These are phyloP conservation scores for Pseudogymnoascus sp. DNA, from an alignment of 2,329 filamentous ascomycete genomes.

Conservation along the genomic window DNA sequence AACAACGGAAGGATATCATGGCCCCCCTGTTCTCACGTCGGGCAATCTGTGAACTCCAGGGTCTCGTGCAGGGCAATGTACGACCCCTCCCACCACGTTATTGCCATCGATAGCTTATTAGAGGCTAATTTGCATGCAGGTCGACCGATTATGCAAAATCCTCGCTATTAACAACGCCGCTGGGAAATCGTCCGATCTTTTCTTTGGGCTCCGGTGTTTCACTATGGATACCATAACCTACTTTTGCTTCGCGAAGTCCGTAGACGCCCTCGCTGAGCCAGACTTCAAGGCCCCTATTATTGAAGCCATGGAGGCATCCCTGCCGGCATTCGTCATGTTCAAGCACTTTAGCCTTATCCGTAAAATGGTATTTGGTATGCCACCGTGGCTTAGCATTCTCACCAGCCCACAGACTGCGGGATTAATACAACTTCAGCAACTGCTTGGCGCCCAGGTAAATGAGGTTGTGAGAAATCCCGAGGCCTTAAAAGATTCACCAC, in stretches of 20 bases:
- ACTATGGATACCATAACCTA: conserved; percentile 33
- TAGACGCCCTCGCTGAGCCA: conserved; percentile 32
- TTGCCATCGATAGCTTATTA: background rate
- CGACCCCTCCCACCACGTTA: background rate
- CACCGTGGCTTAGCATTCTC: conserved; percentile 19
- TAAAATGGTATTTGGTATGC: conserved; percentile 20
- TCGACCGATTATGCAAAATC: conserved; percentile 27
- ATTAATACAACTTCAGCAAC: conserved; percentile 16
- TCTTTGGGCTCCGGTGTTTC: conserved; percentile 30
- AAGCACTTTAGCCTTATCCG: conserved; percentile 31
- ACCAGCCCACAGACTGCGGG: conserved; percentile 20
- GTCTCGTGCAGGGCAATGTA: conserved; percentile 31
- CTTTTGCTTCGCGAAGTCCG: conserved; percentile 35
- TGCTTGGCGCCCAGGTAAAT: conserved; percentile 18
- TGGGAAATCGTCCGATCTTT: conserved; percentile 25
- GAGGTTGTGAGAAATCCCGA: conserved; percentile 17
- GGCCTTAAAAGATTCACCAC: conserved; percentile 22
- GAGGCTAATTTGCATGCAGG: conserved; percentile 15
- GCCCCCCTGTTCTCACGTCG: conserved; percentile 35
- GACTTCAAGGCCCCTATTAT: conserved; percentile 36
- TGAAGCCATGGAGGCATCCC: conserved; percentile 33
- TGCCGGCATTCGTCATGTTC: conserved; percentile 31
- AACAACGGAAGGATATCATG: conserved; percentile 35
- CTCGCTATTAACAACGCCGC: conserved; percentile 22
- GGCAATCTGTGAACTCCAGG: conserved; percentile 31